These are phyloP conservation scores for Boletus subcaerulescens DNA, from an alignment of 768 basidiomycete genomes.

Conservation along the genomic window DNA sequence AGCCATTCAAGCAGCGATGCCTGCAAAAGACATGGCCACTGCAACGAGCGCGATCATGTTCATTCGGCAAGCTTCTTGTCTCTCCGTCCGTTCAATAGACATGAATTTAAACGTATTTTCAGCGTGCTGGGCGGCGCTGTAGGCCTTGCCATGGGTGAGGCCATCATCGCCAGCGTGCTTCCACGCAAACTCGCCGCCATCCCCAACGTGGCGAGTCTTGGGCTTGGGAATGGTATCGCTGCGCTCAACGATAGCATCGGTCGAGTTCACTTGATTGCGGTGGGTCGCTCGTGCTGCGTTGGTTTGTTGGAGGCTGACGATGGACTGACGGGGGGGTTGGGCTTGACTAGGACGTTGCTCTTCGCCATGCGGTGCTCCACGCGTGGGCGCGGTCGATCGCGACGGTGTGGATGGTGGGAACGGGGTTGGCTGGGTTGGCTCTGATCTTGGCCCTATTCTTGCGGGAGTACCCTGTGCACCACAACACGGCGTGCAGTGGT, in stretches of 20 bases:
- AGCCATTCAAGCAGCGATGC: constrained; percentile 82
- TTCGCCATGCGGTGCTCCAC: constrained; percentile 51
- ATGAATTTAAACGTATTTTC: neutral
- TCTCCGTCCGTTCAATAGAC: too few relatives aligned
- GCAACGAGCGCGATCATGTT: constrained; percentile 69
- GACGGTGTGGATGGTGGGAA: constrained; percentile 62
- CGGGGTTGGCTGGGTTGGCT: constrained; percentile 52
- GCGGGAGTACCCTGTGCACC: constrained; percentile 55
- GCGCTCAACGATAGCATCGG: constrained; percentile 46
- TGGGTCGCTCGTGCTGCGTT: neutral
- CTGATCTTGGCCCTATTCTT: constrained; percentile 54
- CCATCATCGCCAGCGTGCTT: constrained; percentile 59
- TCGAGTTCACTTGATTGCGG: constrained; percentile 33
- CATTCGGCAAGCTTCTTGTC: constrained; percentile 43
- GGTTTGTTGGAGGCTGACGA: neutral
- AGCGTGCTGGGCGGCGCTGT: constrained; percentile 72
- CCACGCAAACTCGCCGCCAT: constrained; percentile 34
- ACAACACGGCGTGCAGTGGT: constrained; percentile 42
- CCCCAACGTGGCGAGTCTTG: constrained; percentile 25
- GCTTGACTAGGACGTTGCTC: constrained; percentile 43
- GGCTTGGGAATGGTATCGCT: constrained; percentile 35
- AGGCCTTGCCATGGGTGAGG: constrained; percentile 71
- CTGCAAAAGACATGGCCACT: constrained; percentile 82
- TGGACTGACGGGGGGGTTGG: neutral
- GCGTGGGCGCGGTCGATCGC: constrained; percentile 66